A percentile compares a stretch with the other conserved stretches of the same genome.
Evolutionary conservation across 352 stramenopile genomes (phyloP).

Genomic region (Globisporangium rhizosaccharum): DNA sequence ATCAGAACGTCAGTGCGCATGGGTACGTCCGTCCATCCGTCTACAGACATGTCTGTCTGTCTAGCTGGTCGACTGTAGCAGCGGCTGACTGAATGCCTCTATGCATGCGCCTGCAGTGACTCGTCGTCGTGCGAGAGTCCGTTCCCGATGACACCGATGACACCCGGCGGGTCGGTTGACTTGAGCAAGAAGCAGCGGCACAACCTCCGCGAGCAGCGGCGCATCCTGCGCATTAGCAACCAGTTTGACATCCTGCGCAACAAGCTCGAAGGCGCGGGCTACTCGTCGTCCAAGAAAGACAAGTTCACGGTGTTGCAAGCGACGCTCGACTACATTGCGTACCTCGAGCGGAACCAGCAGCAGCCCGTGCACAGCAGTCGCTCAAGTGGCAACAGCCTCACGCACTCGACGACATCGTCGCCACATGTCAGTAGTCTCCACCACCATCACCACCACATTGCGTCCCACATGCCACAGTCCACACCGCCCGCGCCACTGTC

Average conservation of each 20-base stretch:
- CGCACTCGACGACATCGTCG: too few relatives aligned
- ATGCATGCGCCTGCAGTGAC: slow-evolving; percentile 18
- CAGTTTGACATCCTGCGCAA: slow-evolving; percentile 77
- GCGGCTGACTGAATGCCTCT: background rate
- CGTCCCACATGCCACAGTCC: slow-evolving; percentile 19
- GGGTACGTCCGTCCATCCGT: slow-evolving; percentile 13
- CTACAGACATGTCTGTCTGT: too few relatives aligned
- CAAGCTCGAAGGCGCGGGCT: slow-evolving; percentile 69
- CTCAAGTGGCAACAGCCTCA: slow-evolving; percentile 11
- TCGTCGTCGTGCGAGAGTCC: slow-evolving; percentile 67
- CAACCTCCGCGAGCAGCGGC: slow-evolving; percentile 76
- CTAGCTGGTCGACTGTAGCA: too few relatives aligned
- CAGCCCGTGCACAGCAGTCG: slow-evolving; percentile 13
- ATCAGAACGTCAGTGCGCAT: slow-evolving; percentile 50
- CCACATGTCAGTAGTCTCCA: slow-evolving; percentile 2
- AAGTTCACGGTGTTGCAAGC: slow-evolving; percentile 83
- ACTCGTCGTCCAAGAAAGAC: slow-evolving; percentile 79
- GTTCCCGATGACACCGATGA: slow-evolving; percentile 53
- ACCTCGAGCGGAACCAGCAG: slow-evolving; percentile 60
- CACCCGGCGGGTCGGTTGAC: slow-evolving; percentile 40
- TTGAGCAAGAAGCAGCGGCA: slow-evolving; percentile 83
- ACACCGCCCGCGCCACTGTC: slow-evolving; percentile 13
- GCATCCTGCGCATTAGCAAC: slow-evolving; percentile 80
- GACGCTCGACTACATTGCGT: slow-evolving; percentile 78
- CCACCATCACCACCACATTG: slow-evolving; percentile 1